Conservation (phyloP, 768 basidiomycete species). For the Xerocomus potaroensis region DNA sequence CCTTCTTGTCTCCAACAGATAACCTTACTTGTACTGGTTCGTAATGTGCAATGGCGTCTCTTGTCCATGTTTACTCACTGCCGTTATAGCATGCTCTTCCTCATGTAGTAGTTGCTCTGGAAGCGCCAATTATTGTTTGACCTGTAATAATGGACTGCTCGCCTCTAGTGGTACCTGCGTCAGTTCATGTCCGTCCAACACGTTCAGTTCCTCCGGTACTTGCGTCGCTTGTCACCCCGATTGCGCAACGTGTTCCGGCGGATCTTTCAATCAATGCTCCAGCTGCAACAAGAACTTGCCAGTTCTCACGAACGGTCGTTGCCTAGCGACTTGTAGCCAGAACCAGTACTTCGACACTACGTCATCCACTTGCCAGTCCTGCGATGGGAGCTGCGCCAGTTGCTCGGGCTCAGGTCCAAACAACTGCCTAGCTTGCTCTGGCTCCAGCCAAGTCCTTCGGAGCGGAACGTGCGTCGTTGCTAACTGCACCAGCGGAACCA, state of each 20-base stretch:
- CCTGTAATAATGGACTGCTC: constrained; percentile 62
- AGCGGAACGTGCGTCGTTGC: constrained; percentile 61
- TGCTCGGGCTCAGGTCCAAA: constrained; percentile 66
- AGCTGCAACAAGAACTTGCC: constrained; percentile 65
- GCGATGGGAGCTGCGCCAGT: constrained; percentile 74
- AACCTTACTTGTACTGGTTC: constrained; percentile 71
- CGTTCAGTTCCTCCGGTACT: constrained; percentile 58
- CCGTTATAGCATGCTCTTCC: constrained; percentile 56
- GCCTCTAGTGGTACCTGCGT: constrained; percentile 75
- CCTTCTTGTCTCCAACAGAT: constrained; percentile 66
- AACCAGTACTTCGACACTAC: constrained; percentile 68
- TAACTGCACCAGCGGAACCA: constrained; percentile 52
- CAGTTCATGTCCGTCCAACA: constrained; percentile 66
- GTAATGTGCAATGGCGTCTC: constrained; percentile 22
- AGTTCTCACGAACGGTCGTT: constrained; percentile 71
- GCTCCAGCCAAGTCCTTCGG: constrained; percentile 54
- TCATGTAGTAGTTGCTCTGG: constrained; percentile 71
- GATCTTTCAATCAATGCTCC: constrained; percentile 73
- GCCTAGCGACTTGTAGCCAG: constrained; percentile 72
- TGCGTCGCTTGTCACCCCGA: constrained; percentile 83
- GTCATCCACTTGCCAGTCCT: constrained; percentile 60
- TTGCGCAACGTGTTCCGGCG: constrained; percentile 78
- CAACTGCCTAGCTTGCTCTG: constrained; percentile 72
- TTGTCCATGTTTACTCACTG: constrained; percentile 7
- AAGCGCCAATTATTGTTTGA: constrained; percentile 64